Conservation (phyloP, 208 protist genomes). For the Hexamita inflata region DNA sequence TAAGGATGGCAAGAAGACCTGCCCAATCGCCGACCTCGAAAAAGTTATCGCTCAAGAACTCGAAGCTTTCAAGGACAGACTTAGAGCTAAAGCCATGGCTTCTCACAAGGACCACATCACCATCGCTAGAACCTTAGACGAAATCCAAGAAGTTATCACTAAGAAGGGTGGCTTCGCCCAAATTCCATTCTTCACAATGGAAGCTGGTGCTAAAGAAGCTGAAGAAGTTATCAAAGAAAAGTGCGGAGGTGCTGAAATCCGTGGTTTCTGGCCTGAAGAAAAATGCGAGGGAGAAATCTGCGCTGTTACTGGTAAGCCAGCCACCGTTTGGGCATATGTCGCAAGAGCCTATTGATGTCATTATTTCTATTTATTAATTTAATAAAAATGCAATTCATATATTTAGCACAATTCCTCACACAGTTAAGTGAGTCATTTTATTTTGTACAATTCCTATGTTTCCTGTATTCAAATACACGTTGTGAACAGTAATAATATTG, state of each 20-base stretch:
- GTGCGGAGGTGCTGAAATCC: slow-evolving; percentile 40
- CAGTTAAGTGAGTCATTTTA: no score
- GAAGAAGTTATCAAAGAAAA: slow-evolving; percentile 36
- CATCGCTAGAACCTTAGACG: slow-evolving; percentile 6
- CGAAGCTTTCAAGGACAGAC: not conserved
- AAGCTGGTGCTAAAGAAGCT: slow-evolving; percentile 33
- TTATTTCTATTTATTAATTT: slow-evolving; percentile 35
- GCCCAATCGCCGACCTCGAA: slow-evolving; percentile 5
- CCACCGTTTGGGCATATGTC: slow-evolving; percentile 38
- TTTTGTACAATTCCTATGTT: no score
- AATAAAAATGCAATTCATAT: no score
- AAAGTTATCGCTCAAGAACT: slow-evolving; percentile 6
- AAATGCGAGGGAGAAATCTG: slow-evolving; percentile 34
- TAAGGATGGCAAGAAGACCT: slow-evolving; percentile 30
- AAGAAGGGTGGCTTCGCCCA: slow-evolving; percentile 34
- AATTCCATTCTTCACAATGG: slow-evolving; percentile 45
- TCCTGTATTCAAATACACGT: no score
- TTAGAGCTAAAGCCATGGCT: not conserved
- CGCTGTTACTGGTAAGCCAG: slow-evolving; percentile 42
- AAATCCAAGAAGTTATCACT: slow-evolving; percentile 28
- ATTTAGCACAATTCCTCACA: no score
- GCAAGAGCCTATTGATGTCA: slow-evolving; percentile 29
- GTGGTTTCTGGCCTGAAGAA: slow-evolving; percentile 37
- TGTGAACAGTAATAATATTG: no score
- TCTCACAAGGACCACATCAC: slow-evolving; percentile 30